Evolutionary conservation across 805 yeast species (phyloP).

Genomic region (Cyberlindnera nakhonratchasimensis): DNA sequence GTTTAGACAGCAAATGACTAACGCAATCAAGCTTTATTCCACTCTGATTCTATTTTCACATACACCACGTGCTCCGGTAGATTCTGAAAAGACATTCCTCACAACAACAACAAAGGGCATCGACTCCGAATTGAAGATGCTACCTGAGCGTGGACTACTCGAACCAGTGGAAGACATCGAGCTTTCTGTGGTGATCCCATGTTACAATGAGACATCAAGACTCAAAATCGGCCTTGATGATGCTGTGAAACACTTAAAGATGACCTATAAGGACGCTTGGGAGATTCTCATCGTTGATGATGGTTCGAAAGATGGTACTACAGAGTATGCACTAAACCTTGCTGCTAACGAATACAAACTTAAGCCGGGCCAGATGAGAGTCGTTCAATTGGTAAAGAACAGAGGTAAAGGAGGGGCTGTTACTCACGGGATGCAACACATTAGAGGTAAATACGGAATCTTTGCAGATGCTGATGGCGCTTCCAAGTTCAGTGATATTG

Average conservation of each 20-base stretch:
- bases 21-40: slow-evolving; percentile 12
- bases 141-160: slow-evolving; percentile 22
- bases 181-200: slow-evolving; percentile 85
- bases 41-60: slow-evolving; percentile 47
- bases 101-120: slow-evolving; percentile 33
- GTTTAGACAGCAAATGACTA: neutral
- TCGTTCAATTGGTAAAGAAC: slow-evolving; percentile 65
- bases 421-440: slow-evolving; percentile 79
- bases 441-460: slow-evolving; percentile 67
- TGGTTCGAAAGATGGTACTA: slow-evolving; percentile 82
- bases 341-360: slow-evolving; percentile 42
- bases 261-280: slow-evolving; percentile 40
- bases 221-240: slow-evolving; percentile 71
- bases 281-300: slow-evolving; percentile 91
- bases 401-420: slow-evolving; percentile 98
- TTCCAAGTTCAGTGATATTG: slow-evolving; percentile 69
- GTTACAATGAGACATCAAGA: slow-evolving; percentile 81
- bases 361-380: slow-evolving; percentile 60
- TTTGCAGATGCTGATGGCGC: slow-evolving; percentile 99
- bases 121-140: slow-evolving; percentile 34
- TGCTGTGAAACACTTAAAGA: slow-evolving; percentile 50
- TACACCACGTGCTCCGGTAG: slow-evolving; percentile 52
- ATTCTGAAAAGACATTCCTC: slow-evolving; percentile 50
- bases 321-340: slow-evolving; percentile 63
- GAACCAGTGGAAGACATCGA: slow-evolving; percentile 38